Base-by-base conservation (phyloP, 768 basidiomycete genomes). In the Tylopilus plumbeoviolaceoides region DNA sequence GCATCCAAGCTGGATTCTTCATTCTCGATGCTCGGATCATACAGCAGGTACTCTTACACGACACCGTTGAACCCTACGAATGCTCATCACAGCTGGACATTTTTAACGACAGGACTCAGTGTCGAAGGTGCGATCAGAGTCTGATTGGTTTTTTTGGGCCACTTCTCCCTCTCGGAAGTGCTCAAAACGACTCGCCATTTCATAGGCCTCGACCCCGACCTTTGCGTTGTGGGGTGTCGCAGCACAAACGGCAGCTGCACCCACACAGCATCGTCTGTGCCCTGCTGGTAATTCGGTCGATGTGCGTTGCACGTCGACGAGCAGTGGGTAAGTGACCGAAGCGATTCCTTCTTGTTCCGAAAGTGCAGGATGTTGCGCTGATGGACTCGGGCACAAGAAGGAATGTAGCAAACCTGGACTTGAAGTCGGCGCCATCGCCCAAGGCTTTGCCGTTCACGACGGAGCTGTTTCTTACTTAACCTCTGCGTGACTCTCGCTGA, bases 251-350 rank as follows among this genome's bases (percentile, higher is more conserved):
- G 85, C 87, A 12, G 74, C 75, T 5, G 78, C 70, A 30, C 85
- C 87, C n/a, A n/a, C 77, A 77, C 17, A 88, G 66, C 86, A 88
- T 84, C 87, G 88, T 89, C 82, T 85, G 30, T 33, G 20, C 7
- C 45, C 5, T 23, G n/a, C n/a, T n/a, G n/a, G n/a, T n/a, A 23
- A 5, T 23, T 23, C 23, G 23, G 23, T 23, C 2, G 23, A 23
- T 23, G 23, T 23, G 3, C 23, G 23, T 23, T 23, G 23, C 23
- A 5, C 23, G 23, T 23, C 23, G 23, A 23, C 23, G 23, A 23
- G 23, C 23, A 5, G 23, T 5, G 23, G 23, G 23, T 23, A 5
- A 23, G 23, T 23, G 23, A 23, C 23, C 23, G 23, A 23, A 23
- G 23, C 5, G 23, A 23, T 23, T 23, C 23, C 23, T n/a, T 23